phyloP scores from a whole-genome alignment of 352 stramenopile genomes.

The Blastocystis sp. region DNA sequence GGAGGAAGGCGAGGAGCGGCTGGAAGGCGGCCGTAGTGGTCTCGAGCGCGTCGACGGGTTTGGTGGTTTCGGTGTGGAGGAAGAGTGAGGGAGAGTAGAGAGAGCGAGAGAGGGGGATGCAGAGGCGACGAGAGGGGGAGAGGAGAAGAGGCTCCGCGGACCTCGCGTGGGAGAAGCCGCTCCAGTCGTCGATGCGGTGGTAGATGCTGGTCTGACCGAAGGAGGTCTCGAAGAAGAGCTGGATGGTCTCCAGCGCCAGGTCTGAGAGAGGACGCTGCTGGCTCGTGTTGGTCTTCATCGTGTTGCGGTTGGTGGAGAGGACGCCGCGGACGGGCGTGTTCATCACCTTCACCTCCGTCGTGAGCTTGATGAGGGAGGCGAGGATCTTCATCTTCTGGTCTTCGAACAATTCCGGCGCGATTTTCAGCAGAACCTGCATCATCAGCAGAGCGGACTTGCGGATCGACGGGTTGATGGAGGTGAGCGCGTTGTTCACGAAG shows the following conservation, averaged over 20 bases:
- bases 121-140: not conserved
- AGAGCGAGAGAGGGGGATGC: not conserved
- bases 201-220: not conserved
- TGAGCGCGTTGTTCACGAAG: slow-evolving; percentile 46
- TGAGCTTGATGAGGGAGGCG: not conserved
- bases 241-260: slow-evolving; percentile 14
- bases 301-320: not conserved
- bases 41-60: not conserved
- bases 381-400: slow-evolving; percentile 1
- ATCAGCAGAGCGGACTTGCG: slow-evolving; percentile 8
- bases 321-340: not conserved
- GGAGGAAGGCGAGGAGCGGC: not conserved
- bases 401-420: slow-evolving; percentile 17
- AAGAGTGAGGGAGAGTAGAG: slow-evolving; percentile 3
- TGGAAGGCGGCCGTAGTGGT: not conserved
- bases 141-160: not conserved
- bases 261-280: slow-evolving; percentile 6
- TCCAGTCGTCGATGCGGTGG: not conserved
- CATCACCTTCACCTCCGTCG: not conserved
- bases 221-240: slow-evolving; percentile 8
- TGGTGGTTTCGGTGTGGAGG: not conserved
- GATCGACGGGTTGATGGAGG: slow-evolving; percentile 36
- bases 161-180: not conserved
- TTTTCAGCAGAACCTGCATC: slow-evolving; percentile 18
- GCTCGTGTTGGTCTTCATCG: not conserved